phyloP scores from a whole-genome alignment of 352 stramenopile species.

The Elongisporangium undulatum region DNA sequence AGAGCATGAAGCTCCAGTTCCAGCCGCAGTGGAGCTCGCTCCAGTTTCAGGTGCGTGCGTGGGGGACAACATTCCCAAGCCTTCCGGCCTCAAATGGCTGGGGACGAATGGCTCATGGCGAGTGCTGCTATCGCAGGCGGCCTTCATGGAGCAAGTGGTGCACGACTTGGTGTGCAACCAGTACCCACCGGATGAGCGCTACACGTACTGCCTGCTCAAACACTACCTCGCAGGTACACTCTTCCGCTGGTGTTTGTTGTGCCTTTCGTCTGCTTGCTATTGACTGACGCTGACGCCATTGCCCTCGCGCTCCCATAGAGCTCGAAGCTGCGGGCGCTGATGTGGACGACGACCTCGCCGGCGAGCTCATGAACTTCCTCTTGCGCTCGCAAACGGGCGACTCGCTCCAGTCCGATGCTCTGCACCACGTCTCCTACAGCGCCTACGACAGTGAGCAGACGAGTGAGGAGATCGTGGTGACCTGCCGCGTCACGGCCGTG shows the following conservation, averaged over 20 bases:
- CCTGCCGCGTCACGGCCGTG: conserved; percentile 69
- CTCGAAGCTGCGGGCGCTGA: conserved; percentile 42
- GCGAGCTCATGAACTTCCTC: conserved; percentile 56
- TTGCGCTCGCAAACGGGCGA: conserved; percentile 20
- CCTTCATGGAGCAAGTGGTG: conserved; percentile 46
- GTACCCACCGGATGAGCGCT: conserved; percentile 55
- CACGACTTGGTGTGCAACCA: conserved; percentile 49
- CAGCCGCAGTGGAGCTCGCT: conserved; percentile 35
- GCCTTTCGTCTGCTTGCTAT: background rate
- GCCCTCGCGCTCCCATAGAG: conserved; percentile 16
- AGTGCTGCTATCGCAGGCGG: conserved; percentile 22
- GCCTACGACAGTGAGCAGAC: conserved; percentile 13
- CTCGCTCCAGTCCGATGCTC: conserved; percentile 37
- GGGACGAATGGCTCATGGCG: background rate
- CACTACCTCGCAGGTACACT: conserved; percentile 47
- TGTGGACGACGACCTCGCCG: conserved; percentile 48
- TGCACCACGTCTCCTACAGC: conserved; percentile 73
- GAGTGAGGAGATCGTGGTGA: conserved; percentile 29
- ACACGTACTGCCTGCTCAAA: conserved; percentile 73
- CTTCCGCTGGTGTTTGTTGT: background rate
- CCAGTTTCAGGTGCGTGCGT: conserved; percentile 41
- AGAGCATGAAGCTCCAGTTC: conserved; percentile 20
- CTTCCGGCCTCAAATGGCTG: background rate
- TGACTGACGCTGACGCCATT: no score
- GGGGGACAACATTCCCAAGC: background rate